These are phyloP conservation scores for Penicillium sp. DNA, from an alignment of 2,329 filamentous ascomycete species.

Conservation along the genomic window DNA sequence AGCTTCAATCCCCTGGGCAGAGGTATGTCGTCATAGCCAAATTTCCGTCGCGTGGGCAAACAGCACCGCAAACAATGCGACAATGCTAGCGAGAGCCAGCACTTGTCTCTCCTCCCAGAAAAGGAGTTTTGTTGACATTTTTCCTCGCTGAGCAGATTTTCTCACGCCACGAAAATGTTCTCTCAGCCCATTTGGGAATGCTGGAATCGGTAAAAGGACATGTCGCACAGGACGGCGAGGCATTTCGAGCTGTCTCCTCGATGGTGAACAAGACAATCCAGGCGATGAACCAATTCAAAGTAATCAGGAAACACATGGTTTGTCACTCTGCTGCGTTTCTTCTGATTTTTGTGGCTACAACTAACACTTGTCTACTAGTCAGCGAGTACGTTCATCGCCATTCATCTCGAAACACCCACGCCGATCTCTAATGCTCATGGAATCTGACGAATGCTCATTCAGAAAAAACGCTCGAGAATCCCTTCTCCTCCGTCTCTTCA, in stretches of 20 bases:
- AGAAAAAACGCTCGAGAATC: slow-evolving; percentile 5
- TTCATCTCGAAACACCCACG: neutral
- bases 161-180: slow-evolving; percentile 39
- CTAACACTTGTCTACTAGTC: slow-evolving; percentile 12
- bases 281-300: slow-evolving; percentile 37
- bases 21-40: slow-evolving; percentile 20
- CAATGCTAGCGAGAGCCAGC: neutral
- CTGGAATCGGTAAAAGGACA: slow-evolving; percentile 35
- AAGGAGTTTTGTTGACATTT: neutral
- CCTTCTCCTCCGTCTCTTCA: neutral
- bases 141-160: slow-evolving; percentile 31
- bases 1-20: slow-evolving; percentile 15
- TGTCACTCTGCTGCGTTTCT: slow-evolving; percentile 5
- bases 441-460: neutral
- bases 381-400: slow-evolving; percentile 15
- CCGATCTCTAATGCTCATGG: neutral
- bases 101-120: neutral
- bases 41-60: neutral
- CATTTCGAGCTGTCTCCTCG: slow-evolving; percentile 31
- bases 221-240: slow-evolving; percentile 26
- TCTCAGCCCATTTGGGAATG: slow-evolving; percentile 41
- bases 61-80: slow-evolving; percentile 1
- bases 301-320: slow-evolving; percentile 38
- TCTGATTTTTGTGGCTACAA: neutral
- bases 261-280: slow-evolving; percentile 42